phyloP scores from a whole-genome alignment of 164 flowering plant genomes.

The Piper longum region DNA sequence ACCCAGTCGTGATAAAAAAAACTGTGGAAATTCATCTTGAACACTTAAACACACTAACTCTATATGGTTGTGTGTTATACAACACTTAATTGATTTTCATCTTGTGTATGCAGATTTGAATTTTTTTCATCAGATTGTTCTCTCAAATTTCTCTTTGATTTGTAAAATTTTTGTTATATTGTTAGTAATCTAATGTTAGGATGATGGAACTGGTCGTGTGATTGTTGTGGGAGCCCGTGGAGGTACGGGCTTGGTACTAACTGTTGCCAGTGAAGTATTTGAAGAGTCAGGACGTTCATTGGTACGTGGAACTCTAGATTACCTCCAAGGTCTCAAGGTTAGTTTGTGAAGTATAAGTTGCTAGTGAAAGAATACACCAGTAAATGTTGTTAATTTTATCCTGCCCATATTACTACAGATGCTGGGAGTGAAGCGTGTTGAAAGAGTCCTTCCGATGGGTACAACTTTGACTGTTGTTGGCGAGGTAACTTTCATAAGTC shows the following conservation, averaged over 20 bases:
- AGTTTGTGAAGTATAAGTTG: slow-evolving; percentile 2
- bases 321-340: slow-evolving; percentile 97
- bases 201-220: slow-evolving; percentile 87
- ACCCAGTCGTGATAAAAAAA: too few relatives aligned
- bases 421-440: slow-evolving; percentile 96
- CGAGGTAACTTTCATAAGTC: slow-evolving; percentile 42
- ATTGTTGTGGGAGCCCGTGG: slow-evolving; percentile 85
- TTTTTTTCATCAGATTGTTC: not conserved
- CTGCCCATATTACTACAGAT: slow-evolving; percentile 36
- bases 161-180: not conserved
- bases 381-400: slow-evolving; percentile 2
- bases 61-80: too few relatives aligned
- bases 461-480: slow-evolving; percentile 91
- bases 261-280: slow-evolving; percentile 86
- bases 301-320: slow-evolving; percentile 85
- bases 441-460: slow-evolving; percentile 88
- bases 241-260: slow-evolving; percentile 68
- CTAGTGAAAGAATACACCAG: not conserved
- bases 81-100: too few relatives aligned
- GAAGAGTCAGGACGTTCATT: slow-evolving; percentile 93
- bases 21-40: too few relatives aligned
- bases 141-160: not conserved
- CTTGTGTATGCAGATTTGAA: too few relatives aligned
- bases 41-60: too few relatives aligned
- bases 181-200: slow-evolving; percentile 25